Base-by-base conservation (phyloP, 805 yeast genomes). In the Lachancea fermentati region DNA sequence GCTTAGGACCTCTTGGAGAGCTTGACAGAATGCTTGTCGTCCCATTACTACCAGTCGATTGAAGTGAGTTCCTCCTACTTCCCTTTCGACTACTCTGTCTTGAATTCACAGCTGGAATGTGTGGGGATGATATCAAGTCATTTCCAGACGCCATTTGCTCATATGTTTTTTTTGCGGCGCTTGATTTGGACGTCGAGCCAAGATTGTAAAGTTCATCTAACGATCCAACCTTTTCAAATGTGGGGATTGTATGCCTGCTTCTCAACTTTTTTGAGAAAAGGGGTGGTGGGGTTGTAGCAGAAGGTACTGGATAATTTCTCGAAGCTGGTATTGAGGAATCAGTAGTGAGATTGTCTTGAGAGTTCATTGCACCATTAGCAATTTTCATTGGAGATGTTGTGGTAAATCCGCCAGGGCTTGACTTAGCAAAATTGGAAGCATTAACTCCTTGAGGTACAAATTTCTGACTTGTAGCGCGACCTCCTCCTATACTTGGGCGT, bases 231-330 rank as follows among this genome's bases (percentile, higher is more conserved):
- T 11, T 22, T 11, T 22, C 26, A 7, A 7, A 7, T 22, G 9
- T 7, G 26, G 26, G 26, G 9, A 22, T 22, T 7, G 7, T 22
- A 11, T 22, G 26, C 26, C 26, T 22, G 7, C 9, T 22, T 22
- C 26, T 22, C 26, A 22, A 24, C 19, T 32, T 37, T 14, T 25
- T 37, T 22, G 35, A 37, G 26, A 32, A 32, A 17, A 38, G 25
- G 16, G 41, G 41, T n/a, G 41, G 41, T 11, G 41, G 41, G 11
- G 41, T 38, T 14, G 11, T 32, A 8, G 37, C 41, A 4, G 33
- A 15, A n/a, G 14, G n/a, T 2, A 25, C 11, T 7, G 26, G 9
- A 7, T 22, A 11, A 7, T 7, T 22, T 22, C 11, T 22, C 26
- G 11, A 7, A 11, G 26, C 7, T 7, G 26, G 11, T 7, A 22